Conservation (phyloP, 2,329 filamentous ascomycete genomes). For the Fusarium cicatricum region DNA sequence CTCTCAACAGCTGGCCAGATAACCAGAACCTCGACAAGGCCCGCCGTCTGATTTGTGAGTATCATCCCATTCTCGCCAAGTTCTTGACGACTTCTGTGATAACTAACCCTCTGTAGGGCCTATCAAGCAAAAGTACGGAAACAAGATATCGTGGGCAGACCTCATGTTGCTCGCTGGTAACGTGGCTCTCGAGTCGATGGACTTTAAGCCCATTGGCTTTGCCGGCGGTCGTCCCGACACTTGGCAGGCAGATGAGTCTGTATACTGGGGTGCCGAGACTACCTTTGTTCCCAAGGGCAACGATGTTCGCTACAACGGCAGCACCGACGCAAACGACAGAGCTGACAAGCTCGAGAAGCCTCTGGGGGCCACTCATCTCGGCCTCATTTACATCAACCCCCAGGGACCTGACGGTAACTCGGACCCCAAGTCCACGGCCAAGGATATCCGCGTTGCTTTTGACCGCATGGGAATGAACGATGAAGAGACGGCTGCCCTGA, state of each 20-base stretch:
- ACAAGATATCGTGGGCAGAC: slow-evolving; percentile 84
- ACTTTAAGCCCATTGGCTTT: slow-evolving; percentile 77
- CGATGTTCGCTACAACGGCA: slow-evolving; percentile 72
- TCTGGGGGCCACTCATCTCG: slow-evolving; percentile 72
- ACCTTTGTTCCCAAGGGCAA: slow-evolving; percentile 74
- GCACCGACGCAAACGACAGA: slow-evolving; percentile 63
- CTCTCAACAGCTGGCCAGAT: slow-evolving; percentile 83
- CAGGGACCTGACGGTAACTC: slow-evolving; percentile 78
- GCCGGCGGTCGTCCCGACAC: slow-evolving; percentile 75
- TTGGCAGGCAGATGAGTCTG: slow-evolving; percentile 78
- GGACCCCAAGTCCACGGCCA: slow-evolving; percentile 72
- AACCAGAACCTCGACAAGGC: slow-evolving; percentile 83
- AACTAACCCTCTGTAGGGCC: slow-evolving; percentile 53
- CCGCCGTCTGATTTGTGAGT: slow-evolving; percentile 72
- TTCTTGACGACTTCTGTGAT: fast-evolving
- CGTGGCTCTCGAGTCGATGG: slow-evolving; percentile 80
- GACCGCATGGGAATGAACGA: slow-evolving; percentile 85
- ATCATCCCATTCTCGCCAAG: fast-evolving
- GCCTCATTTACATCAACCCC: slow-evolving; percentile 84
- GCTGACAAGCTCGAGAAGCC: slow-evolving; percentile 69
- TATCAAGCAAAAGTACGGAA: slow-evolving; percentile 85
- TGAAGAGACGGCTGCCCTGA: slow-evolving; percentile 81
- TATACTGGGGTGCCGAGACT: slow-evolving; percentile 80
- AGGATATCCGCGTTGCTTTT: slow-evolving; percentile 79
- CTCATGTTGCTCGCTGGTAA: slow-evolving; percentile 76